Conservation (phyloP, 2,329 filamentous ascomycete genomes). For the Penicillium sp. region DNA sequence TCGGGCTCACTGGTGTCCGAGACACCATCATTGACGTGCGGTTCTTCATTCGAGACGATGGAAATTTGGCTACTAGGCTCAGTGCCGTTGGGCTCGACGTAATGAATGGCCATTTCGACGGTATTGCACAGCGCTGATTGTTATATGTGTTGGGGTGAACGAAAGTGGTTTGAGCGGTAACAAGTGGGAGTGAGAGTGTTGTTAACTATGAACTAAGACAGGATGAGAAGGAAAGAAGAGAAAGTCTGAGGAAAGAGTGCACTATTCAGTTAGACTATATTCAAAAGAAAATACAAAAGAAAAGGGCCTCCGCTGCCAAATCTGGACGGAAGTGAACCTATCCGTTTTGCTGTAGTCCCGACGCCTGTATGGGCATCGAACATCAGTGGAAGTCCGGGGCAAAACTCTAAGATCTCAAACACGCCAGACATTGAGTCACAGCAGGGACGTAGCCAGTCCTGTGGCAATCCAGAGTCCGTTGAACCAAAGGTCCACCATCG, state of each 20-base stretch:
- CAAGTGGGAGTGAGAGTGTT: background rate
- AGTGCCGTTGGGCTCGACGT: background rate
- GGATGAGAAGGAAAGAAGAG: background rate
- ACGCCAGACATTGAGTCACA: background rate
- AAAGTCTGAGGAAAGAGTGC: background rate
- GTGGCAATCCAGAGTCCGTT: background rate
- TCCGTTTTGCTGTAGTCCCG: background rate
- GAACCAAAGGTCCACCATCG: background rate
- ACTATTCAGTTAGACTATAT: background rate
- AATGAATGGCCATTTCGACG: background rate
- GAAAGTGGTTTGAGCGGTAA: background rate
- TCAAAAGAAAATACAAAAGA: background rate
- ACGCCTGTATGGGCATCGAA: background rate
- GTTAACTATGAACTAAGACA: background rate
- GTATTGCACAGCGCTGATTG: background rate
- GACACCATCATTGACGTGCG: background rate
- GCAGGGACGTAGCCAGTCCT: background rate
- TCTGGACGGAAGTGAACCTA: background rate
- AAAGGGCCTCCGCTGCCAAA: background rate
- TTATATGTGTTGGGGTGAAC: background rate
- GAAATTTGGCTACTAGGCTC: background rate
- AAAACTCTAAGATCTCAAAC: background rate
- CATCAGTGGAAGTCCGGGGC: background rate
- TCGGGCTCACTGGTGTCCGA: background rate
- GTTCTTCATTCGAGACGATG: slow-evolving; percentile 2